Percentiles rank a stretch among this genome's conserved stretches.
phyloP scores from a whole-genome alignment of 1,284 basidiomycete species.

The Vanrija sp. region DNA sequence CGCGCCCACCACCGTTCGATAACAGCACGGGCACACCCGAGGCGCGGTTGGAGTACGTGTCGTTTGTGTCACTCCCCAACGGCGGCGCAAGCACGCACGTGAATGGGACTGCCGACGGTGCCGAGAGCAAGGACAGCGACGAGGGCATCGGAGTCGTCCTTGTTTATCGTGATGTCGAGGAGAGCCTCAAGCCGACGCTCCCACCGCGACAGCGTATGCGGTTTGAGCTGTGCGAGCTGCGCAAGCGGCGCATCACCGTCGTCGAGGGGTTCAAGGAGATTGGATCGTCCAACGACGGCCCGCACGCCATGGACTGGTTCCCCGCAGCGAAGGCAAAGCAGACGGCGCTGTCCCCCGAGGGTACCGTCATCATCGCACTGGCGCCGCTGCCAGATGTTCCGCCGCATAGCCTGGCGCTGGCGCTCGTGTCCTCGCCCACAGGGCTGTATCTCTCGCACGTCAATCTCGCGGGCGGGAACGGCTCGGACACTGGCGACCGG shows the following conservation, averaged over 20 bases:
- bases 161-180: constrained; percentile 15
- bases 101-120: constrained; percentile 3
- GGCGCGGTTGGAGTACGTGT: constrained; percentile 8
- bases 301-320: constrained; percentile 12
- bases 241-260: constrained; percentile 6
- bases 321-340: constrained; percentile 6
- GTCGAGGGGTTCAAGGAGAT: constrained; percentile 19
- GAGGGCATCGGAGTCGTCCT: constrained; percentile 5
- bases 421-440: constrained; percentile 18
- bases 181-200: not conserved
- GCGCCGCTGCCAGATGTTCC: constrained; percentile 23
- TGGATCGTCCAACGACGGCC: constrained; percentile 3
- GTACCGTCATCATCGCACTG: constrained; percentile 23
- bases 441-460: constrained; percentile 22
- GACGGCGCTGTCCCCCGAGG: constrained; percentile 17
- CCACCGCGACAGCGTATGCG: constrained; percentile 10
- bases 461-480: constrained; percentile 13
- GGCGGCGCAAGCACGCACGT: not conserved
- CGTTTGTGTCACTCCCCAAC: constrained; percentile 12
- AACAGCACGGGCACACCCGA: not conserved
- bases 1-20: constrained; percentile 1
- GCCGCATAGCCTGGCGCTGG: constrained; percentile 24
- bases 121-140: not conserved
- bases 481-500: constrained; percentile 6
- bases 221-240: constrained; percentile 16